phyloP scores from a whole-genome alignment of 306 rosid genomes.

The Vicia faba region DNA sequence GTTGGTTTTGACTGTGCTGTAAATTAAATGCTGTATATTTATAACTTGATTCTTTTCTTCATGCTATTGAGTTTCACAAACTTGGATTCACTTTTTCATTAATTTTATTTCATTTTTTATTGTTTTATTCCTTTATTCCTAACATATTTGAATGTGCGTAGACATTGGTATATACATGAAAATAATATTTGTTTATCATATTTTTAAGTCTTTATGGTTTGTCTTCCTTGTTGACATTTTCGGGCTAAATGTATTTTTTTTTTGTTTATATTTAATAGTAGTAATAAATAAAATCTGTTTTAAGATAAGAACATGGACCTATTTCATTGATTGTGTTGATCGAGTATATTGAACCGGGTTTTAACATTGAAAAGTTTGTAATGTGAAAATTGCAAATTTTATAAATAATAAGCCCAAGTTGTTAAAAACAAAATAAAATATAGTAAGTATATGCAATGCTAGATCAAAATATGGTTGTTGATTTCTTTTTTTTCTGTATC shows the following conservation, averaged over 20 bases:
- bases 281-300: not conserved
- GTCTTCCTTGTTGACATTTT: conserved; percentile 11
- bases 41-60: conserved; percentile 2
- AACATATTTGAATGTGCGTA: not conserved
- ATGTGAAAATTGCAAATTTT: not conserved
- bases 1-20: not conserved
- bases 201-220: not conserved
- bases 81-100: conserved; percentile 10
- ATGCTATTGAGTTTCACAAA: not conserved
- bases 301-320: not conserved
- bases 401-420: too few species aligned
- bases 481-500: too few species aligned
- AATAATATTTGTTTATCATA: not conserved
- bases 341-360: not conserved
- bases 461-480: not conserved
- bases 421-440: not conserved
- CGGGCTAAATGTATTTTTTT: not conserved
- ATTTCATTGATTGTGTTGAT: not conserved
- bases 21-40: not conserved
- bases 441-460: not conserved
- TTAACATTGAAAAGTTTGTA: not conserved
- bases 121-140: too few species aligned
- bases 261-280: not conserved
- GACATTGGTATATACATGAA: not conserved
- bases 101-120: not conserved